Conservation (phyloP, 1,139 yeast genomes). For the Lodderomyces metapsilosis region DNA sequence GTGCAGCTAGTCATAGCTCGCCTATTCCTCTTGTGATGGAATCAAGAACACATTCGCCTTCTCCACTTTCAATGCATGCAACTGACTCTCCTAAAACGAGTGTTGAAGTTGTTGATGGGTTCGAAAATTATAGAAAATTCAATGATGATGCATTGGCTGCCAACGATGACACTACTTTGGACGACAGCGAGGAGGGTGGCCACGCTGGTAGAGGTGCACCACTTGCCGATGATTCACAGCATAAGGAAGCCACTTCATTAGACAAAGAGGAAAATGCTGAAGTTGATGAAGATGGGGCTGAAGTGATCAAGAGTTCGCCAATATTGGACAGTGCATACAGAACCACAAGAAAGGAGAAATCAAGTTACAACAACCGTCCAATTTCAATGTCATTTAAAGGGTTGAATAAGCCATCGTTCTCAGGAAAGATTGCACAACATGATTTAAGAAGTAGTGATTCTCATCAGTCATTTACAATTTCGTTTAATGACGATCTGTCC, state of each 20-base stretch:
- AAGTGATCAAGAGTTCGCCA: constrained; percentile 20
- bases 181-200: constrained; percentile 6
- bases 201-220: no score
- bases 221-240: not conserved
- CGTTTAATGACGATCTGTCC: constrained; percentile 32
- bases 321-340: constrained; percentile 23
- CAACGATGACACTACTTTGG: not conserved
- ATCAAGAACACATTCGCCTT: constrained; percentile 16
- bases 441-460: constrained; percentile 36
- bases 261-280: not conserved
- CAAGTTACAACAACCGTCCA: constrained; percentile 40
- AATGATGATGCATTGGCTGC: not conserved
- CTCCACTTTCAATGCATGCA: constrained; percentile 12
- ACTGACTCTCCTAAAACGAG: constrained; percentile 14
- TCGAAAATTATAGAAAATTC: constrained; percentile 4
- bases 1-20: constrained; percentile 3
- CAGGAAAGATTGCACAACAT: constrained; percentile 30
- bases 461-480: constrained; percentile 44
- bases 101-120: constrained; percentile 12
- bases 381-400: constrained; percentile 70
- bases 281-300: constrained; percentile 3
- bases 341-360: constrained; percentile 14
- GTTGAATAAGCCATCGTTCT: constrained; percentile 56
- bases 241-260: not conserved
- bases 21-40: constrained; percentile 16